Evolutionary conservation across 192 early-diverging fungal genomes (phyloP).

Genomic region (Backusella tarrabulga): DNA sequence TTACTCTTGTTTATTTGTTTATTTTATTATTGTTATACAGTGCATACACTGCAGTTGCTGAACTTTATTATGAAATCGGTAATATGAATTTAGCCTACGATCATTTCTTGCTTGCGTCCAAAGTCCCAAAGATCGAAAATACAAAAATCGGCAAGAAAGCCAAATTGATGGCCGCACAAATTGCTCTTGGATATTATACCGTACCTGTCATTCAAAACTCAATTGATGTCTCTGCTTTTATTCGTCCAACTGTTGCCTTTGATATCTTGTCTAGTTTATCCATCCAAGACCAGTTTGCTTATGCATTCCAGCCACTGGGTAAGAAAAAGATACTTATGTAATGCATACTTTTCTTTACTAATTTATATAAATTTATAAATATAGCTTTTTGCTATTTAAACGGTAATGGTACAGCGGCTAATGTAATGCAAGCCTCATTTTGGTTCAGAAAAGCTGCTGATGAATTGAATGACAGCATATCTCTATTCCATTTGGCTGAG

Average conservation of each 20-base stretch:
- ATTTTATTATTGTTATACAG: conserved; percentile 20
- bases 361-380: not conserved
- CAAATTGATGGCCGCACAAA: conserved; percentile 34
- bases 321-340: not conserved
- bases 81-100: conserved; percentile 27
- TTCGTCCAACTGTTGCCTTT: not conserved
- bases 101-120: conserved; percentile 23
- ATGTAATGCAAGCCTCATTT: conserved; percentile 14
- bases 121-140: conserved; percentile 12
- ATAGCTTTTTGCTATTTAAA: conserved; percentile 30
- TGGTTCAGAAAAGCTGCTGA: conserved; percentile 35
- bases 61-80: conserved; percentile 27
- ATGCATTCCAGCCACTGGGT: conserved; percentile 7
- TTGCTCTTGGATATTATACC: conserved; percentile 21
- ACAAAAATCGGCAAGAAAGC: conserved; percentile 22
- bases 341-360: not conserved
- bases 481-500: conserved; percentile 15
- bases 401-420: conserved; percentile 19
- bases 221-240: not conserved
- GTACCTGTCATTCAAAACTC: not conserved
- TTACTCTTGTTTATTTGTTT: conserved; percentile 12
- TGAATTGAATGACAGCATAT: conserved; percentile 16
- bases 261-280: not conserved
- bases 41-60: conserved; percentile 29
- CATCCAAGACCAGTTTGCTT: not conserved